Conservation (phyloP, 1,139 yeast species). For the Yamadazyma triangularis region DNA sequence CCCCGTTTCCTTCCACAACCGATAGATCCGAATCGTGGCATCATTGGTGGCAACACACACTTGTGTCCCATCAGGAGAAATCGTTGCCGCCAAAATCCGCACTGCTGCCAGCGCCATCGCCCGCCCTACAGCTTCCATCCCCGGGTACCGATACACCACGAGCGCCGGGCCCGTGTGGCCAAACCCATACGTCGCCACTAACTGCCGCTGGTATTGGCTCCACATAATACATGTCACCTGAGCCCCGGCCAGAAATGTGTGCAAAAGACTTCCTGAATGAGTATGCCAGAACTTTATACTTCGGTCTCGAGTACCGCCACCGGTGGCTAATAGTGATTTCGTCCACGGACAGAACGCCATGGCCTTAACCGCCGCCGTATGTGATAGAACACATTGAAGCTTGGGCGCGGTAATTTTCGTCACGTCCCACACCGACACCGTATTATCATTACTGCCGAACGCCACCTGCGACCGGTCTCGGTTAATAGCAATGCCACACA, state of each 20-base stretch:
- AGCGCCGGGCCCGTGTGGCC: constrained; percentile 52
- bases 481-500: constrained; percentile 65
- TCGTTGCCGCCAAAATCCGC: constrained; percentile 61
- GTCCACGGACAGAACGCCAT: constrained; percentile 46
- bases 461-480: constrained; percentile 48
- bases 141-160: constrained; percentile 63
- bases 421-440: constrained; percentile 66
- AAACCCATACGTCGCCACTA: constrained; percentile 80
- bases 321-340: constrained; percentile 35
- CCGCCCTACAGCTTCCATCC: constrained; percentile 43
- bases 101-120: constrained; percentile 51
- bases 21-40: constrained; percentile 68
- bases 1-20: constrained; percentile 50
- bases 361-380: constrained; percentile 42
- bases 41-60: constrained; percentile 76
- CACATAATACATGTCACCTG: constrained; percentile 80
- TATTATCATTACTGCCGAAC: constrained; percentile 71
- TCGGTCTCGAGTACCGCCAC: constrained; percentile 41
- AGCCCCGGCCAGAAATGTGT: constrained; percentile 52
- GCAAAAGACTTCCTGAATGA: constrained; percentile 62
- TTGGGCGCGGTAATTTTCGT: constrained; percentile 33
- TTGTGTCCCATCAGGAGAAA: constrained; percentile 57
- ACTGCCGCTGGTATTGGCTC: constrained; percentile 60
- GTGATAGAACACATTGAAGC: constrained; percentile 41
- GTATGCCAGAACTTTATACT: constrained; percentile 80